A percentile compares a stretch with the other conserved stretches of the same genome.
phyloP scores from a whole-genome alignment of 768 basidiomycete species.

The Podaxis sp. region DNA sequence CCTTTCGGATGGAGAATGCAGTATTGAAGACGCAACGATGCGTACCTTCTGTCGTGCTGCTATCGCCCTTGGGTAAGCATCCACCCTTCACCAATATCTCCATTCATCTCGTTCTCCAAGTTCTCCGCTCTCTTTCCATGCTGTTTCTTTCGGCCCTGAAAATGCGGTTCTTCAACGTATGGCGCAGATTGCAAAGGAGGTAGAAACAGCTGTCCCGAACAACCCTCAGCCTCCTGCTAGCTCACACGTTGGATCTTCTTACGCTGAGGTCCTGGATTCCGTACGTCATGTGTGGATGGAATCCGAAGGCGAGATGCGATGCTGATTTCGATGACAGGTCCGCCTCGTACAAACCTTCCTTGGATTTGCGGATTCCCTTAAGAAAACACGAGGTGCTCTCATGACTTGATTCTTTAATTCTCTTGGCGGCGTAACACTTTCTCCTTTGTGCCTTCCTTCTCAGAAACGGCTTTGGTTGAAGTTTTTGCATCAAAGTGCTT shows the following conservation, averaged over 20 bases:
- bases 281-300: constrained; percentile 29
- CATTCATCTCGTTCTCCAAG: no score
- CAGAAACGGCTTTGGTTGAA: no score
- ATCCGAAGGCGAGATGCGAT: not conserved
- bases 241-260: constrained; percentile 40
- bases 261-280: constrained; percentile 49
- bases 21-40: constrained; percentile 37
- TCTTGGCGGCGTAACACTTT: no score
- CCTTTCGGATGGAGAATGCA: constrained; percentile 56
- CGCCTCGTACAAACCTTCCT: constrained; percentile 58
- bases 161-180: constrained; percentile 41
- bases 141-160: constrained; percentile 52
- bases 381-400: constrained; percentile 53
- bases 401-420: constrained; percentile 22
- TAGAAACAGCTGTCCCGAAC: constrained; percentile 41
- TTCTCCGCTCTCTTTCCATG: constrained; percentile 53
- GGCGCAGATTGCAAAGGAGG: constrained; percentile 48
- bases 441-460: no score
- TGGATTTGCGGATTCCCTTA: constrained; percentile 55
- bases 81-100: constrained; percentile 29
- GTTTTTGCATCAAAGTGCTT: no score
- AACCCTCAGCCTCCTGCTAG: constrained; percentile 7
- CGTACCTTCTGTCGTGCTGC: constrained; percentile 38
- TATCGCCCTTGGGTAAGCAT: no score
- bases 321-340: constrained; percentile 32